Evolutionary conservation across 352 stramenopile genomes (phyloP).

Genomic region (Phytophthora macrochlamydospora): DNA sequence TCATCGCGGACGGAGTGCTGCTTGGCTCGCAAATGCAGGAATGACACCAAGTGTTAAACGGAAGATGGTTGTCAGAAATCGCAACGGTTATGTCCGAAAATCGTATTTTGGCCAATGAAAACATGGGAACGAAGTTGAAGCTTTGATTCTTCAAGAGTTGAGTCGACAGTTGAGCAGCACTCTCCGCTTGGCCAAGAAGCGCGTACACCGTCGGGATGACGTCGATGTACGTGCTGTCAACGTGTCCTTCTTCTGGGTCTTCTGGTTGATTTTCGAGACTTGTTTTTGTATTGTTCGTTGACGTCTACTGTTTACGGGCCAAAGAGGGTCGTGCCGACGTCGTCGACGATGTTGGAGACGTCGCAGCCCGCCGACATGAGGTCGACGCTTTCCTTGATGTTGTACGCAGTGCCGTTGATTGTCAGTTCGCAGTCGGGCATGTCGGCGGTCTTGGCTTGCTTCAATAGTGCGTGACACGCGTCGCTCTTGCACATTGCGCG

Average conservation of each 20-base stretch:
- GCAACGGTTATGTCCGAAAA: slow-evolving; percentile 1
- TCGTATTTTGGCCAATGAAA: slow-evolving; percentile 1
- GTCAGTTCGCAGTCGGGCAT: slow-evolving; percentile 39
- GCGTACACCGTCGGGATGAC: too few species aligned
- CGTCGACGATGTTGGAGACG: slow-evolving; percentile 2
- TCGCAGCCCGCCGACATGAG: slow-evolving; percentile 30
- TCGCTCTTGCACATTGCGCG: slow-evolving; percentile 37
- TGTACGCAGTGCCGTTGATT: slow-evolving; percentile 34
- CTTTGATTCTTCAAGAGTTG: slow-evolving; percentile 1
- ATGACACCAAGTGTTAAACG: slow-evolving; percentile 29
- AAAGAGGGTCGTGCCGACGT: not conserved
- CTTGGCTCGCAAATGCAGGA: slow-evolving; percentile 25
- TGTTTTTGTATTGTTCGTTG: not conserved
- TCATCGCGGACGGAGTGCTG: slow-evolving; percentile 24
- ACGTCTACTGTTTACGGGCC: not conserved
- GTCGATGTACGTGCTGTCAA: too few species aligned
- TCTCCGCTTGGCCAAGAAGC: too few species aligned
- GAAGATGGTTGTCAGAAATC: slow-evolving; percentile 2
- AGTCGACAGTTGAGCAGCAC: not conserved
- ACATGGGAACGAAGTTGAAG: slow-evolving; percentile 17
- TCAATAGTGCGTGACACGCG: slow-evolving; percentile 17
- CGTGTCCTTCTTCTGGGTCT: too few species aligned
- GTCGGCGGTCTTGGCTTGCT: slow-evolving; percentile 23
- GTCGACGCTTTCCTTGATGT: slow-evolving; percentile 40
- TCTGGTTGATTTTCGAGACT: too few species aligned